Evolutionary conservation across 331 rosid genomes (phyloP).

Genomic region (Ulmus americana): DNA sequence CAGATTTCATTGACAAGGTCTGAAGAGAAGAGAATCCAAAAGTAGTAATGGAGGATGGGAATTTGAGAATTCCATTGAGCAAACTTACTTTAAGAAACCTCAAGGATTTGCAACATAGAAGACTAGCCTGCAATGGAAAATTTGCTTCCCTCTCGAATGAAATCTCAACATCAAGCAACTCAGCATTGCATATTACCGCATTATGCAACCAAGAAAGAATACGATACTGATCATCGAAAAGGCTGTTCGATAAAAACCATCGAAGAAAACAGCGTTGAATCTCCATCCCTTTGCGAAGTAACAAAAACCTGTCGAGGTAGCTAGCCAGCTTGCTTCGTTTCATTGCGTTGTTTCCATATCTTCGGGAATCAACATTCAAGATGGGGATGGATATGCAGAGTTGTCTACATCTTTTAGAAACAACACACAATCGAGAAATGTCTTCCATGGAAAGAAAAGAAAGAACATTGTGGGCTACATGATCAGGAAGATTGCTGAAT

Average conservation of each 20-base stretch:
- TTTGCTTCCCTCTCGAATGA: not conserved
- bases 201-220: slow-evolving; percentile 7
- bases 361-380: not conserved
- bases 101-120: not conserved
- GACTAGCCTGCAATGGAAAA: not conserved
- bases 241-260: not conserved
- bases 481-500: not conserved
- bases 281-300: not conserved
- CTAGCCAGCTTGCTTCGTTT: not conserved
- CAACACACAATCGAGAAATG: not conserved
- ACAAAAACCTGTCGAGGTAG: not conserved
- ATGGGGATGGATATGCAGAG: not conserved
- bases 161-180: slow-evolving; percentile 2
- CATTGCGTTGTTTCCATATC: not conserved
- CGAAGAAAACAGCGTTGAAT: not conserved
- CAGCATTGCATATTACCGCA: slow-evolving; percentile 8
- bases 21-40: not conserved
- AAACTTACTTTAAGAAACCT: not conserved
- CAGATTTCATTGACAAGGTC: not conserved
- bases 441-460: not conserved
- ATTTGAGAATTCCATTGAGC: not conserved
- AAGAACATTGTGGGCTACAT: not conserved
- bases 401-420: not conserved
- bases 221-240: not conserved
- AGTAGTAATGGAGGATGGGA: not conserved